Evolutionary conservation across 306 rosid genomes (phyloP), one percentile per base, ranked within the genome.

Genomic region (Rubus idaeus): DNA sequence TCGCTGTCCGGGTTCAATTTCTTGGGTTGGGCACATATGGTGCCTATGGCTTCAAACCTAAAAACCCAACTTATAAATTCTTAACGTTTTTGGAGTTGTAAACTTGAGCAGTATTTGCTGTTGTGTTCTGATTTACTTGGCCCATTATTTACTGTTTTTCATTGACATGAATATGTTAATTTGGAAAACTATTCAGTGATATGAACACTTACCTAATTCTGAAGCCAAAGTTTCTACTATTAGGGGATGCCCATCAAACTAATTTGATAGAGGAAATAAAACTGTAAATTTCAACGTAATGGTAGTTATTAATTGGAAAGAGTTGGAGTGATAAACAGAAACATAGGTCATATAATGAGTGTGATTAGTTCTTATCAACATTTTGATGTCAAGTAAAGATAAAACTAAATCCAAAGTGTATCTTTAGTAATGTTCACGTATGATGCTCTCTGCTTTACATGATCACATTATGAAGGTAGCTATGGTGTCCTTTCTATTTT

Each of bases 91-190:
- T n/a, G n/a, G n/a, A n/a, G n/a, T n/a, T n/a, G n/a, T n/a, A n/a
- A n/a, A n/a, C n/a, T n/a, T n/a, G n/a, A n/a, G n/a, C n/a, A n/a
- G n/a, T n/a, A n/a, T n/a, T n/a, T n/a, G n/a, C n/a, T n/a, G n/a
- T n/a, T n/a, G n/a, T n/a, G n/a, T n/a, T n/a, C n/a, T 94, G 79
- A 80, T 62, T 78, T 3, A 30, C 75, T 1, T 53, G 1, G 10
- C 7, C 78, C 42, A 0, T 10, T n/a, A 44, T 70, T 41, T 35
- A 5, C 13, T 30, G 46, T 9, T 46, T 69, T 41, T n/a, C 21
- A 7, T 10, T 35, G 16, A 42, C 52, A 26, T 16, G 4, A 35
- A 16, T 74, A 17, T 46, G 57, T 6, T 60, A 17, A 12, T 7
- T 14, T 51, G 51, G 23, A 8, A 62, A 17, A 4, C 71, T 26